Evolutionary conservation across 2,329 filamentous ascomycete genomes (phyloP).

Genomic region (Cercospora citrullina): DNA sequence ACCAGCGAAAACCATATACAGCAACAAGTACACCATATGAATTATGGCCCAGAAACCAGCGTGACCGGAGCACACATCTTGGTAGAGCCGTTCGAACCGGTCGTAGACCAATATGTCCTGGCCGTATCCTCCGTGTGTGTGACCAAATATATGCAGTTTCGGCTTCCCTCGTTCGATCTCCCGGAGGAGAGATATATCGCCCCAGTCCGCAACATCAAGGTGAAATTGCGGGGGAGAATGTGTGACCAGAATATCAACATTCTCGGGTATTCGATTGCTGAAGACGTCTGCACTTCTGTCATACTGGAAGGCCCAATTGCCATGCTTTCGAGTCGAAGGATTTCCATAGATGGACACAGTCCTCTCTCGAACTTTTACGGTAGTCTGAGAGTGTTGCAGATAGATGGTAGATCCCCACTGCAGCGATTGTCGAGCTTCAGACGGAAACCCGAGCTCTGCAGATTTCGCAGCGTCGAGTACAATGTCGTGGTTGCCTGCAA

Average conservation of each 20-base stretch:
- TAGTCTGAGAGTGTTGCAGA: conserved; percentile 36
- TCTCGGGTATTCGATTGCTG: conserved; percentile 20
- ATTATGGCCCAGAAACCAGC: neutral
- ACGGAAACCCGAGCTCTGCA: conserved; percentile 20
- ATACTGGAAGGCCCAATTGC: conserved; percentile 54
- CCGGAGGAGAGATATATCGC: neutral
- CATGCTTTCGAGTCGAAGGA: conserved; percentile 65
- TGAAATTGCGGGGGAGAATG: conserved; percentile 43
- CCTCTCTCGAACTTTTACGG: conserved; percentile 56
- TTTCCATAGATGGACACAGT: conserved; percentile 72
- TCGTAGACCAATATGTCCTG: conserved; percentile 65
- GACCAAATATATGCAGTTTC: conserved; percentile 43
- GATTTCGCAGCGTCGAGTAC: conserved; percentile 19
- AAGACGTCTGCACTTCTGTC: conserved; percentile 32
- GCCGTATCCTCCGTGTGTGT: conserved; percentile 43
- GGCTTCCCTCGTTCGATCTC: conserved; percentile 40
- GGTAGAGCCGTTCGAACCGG: conserved; percentile 67
- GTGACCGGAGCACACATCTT: conserved; percentile 39
- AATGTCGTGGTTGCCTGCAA: conserved; percentile 32
- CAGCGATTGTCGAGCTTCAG: conserved; percentile 23
- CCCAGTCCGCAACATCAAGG: conserved; percentile 42
- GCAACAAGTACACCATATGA: neutral
- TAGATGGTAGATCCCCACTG: conserved; percentile 42
- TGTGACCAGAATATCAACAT: conserved; percentile 44
- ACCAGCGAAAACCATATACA: neutral